A percentile compares a stretch with the other conserved stretches of the same genome.
These are phyloP conservation scores for Paramecium bursaria DNA, from an alignment of 73 alveolate genomes.

Conservation along the genomic window DNA sequence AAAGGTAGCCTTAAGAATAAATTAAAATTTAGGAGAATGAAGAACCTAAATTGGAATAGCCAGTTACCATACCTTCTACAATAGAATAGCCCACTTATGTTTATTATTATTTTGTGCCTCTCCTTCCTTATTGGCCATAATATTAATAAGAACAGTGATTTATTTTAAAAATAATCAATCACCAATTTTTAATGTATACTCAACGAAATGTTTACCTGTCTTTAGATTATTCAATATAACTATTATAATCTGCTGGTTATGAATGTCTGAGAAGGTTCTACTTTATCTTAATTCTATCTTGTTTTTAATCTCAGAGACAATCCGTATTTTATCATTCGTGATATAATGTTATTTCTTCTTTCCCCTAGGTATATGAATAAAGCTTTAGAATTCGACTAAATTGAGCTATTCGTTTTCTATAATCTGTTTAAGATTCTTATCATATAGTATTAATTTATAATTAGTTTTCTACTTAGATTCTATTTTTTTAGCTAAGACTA, in stretches of 20 bases:
- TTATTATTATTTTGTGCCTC: no score
- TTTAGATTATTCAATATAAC: not conserved
- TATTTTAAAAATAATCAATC: not conserved
- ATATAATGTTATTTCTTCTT: conserved; percentile 2
- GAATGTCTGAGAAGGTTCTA: no score
- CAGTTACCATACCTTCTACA: no score
- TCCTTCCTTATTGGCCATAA: no score
- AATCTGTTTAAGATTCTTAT: conserved; percentile 8
- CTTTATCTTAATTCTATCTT: not conserved
- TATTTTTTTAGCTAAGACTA: not conserved
- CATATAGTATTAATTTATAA: conserved; percentile 10
- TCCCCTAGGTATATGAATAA: not conserved
- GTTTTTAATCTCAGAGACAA: not conserved
- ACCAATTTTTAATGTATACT: not conserved
- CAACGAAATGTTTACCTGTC: not conserved
- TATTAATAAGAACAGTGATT: no score
- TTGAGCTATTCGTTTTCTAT: not conserved
- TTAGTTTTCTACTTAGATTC: not conserved
- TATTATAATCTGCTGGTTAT: no score
- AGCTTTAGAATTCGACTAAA: not conserved
- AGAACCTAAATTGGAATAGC: no score
- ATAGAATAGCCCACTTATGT: no score
- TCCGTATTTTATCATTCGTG: conserved; percentile 39
- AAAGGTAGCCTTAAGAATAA: no score
- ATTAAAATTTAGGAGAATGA: no score